Base-by-base conservation (phyloP, 179 eudicot species). In the Nepenthes alata region DNA sequence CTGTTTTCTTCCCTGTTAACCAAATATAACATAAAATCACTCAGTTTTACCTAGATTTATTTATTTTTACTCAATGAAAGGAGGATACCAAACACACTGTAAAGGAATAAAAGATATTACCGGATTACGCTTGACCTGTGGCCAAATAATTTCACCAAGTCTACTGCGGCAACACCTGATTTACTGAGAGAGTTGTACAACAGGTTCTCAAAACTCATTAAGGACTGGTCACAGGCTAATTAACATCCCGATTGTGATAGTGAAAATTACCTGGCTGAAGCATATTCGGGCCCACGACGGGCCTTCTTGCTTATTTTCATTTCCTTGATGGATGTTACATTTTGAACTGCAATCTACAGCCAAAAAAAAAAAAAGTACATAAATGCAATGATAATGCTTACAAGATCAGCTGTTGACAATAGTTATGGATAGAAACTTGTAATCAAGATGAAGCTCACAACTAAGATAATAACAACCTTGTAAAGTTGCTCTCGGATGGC, bases 401-500 rank as follows among this genome's bases (percentile, higher is more conserved):
- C 25, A 25, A 12, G 10, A 55, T 7, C n/a, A 14, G 58, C 13
- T 41, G 13, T 36, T 8, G 36, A 53, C 12, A 63, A 53, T 11
- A 10, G n/a, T 1, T 12, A 37, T 3, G 53, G 11, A 35, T 55
- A 47, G 2, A 55, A 55, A 55, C 11, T 11, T 37, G 8, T 9
- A 47, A 3, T 11, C 49, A 11, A 47, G 6, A 37, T 0, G 52
- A 48, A 4, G 57, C 35, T 6, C 7, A 12, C 36, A 55, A 50
- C 36, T 9, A 14, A 25, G 38, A 11, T 45, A 12, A 55, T 14
- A 53, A 14, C 34, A 45, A 91, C 98, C 98, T 91, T 95, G 59
- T 86, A 91, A 49, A 91, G 98, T 75, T 91, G 96, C 74, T 89
- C 96, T 72, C 98, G 81, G 49, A 91, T 91, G 39, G 96, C 83